Base-by-base conservation (phyloP, 805 yeast genomes). In the Sugiyamaella floridensis region DNA sequence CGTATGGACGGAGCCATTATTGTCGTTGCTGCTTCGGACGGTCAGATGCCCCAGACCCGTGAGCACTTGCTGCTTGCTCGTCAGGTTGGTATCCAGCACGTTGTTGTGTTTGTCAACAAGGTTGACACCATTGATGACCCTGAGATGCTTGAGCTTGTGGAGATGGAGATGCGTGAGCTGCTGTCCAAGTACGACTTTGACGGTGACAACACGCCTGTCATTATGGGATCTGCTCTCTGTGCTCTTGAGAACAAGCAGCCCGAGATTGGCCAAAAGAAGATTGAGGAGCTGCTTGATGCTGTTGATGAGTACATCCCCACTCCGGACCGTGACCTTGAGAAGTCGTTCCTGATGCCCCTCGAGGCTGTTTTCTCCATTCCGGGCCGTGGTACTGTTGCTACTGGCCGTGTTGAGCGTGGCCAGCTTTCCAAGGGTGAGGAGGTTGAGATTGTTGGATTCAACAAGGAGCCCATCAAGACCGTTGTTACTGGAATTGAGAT, bases 21-120 rank as follows among this genome's bases (percentile, higher is more conserved):
- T 76, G 98, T 92, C 58, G 98, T 93, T 72, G 99, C 98, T 67
- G 99, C 99, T 59, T 79, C 96, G 54, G 99, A 93, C 69, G 99
- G 99, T 68, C 96, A 89, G 77, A 93, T 92, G 98, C 98, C 97
- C 69, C 99, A 93, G 79, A 93, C 99, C 63, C 88, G 98, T 79
- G 99, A 93, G 78, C 99, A 93, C 77, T 80, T 93, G 77, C 77
- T 93, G 73, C 83, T 93, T 68, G 99, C 99, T 60, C 89, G 98
- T 80, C 99, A 93, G 79, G 98, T 93, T 71, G 99, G 99, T 81
- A 96, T 93, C 62, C 95, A 92, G 77, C 82, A 89, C 76, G 81
- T 93, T 69, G 97, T 93, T 72, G 99, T 93, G 50, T 93, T 87
- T 65, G 98, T 93, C 56, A 93, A 93, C 86, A 93, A 93, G 79